Conservation (phyloP, 2,329 filamentous ascomycete genomes). For the Colletotrichum tamarilloi region DNA sequence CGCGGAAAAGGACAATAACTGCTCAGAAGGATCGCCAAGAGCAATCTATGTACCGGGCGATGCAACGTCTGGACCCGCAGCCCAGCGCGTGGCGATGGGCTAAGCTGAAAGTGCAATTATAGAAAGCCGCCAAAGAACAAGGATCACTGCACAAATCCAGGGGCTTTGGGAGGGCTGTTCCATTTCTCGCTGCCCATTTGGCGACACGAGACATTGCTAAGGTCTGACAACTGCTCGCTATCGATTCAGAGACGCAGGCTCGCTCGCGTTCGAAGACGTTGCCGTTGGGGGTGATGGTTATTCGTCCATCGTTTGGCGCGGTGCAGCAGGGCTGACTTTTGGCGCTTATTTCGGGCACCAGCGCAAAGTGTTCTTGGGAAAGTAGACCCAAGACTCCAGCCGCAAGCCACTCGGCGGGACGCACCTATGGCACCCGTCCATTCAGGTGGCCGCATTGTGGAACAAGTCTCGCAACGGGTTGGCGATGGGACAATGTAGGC, state of each 20-base stretch:
- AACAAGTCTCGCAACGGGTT: neutral
- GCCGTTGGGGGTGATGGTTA: neutral
- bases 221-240: constrained; percentile 9
- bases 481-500: neutral
- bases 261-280: neutral
- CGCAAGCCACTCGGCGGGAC: neutral
- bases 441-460: neutral
- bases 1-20: constrained; percentile 10
- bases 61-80: constrained; percentile 23
- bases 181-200: constrained; percentile 14
- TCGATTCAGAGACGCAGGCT: constrained; percentile 3
- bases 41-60: constrained; percentile 14
- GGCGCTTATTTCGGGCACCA: neutral
- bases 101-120: constrained; percentile 30
- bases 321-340: neutral
- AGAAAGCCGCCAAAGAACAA: constrained; percentile 17
- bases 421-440: neutral
- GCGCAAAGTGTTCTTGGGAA: too few species aligned
- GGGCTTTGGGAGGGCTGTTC: constrained; percentile 15
- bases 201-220: neutral
- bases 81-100: constrained; percentile 17
- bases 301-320: neutral
- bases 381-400: neutral
- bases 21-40: constrained; percentile 27
- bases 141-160: constrained; percentile 13